Evolutionary conservation across 2,329 filamentous ascomycete genomes (phyloP).

Genomic region (Aaosphaeria arxii): DNA sequence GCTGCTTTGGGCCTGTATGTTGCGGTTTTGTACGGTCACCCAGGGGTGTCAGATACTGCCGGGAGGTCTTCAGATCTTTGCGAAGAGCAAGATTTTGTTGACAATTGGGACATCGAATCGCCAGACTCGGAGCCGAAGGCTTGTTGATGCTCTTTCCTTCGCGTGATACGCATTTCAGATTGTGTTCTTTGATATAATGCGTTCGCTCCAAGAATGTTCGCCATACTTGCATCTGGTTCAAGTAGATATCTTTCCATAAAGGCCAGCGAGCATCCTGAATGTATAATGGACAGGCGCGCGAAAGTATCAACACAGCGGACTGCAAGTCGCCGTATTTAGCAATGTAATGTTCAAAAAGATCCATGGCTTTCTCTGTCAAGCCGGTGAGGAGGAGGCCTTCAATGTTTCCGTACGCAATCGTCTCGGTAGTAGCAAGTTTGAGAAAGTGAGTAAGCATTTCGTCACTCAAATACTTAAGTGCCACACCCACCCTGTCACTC

Average conservation of each 20-base stretch:
- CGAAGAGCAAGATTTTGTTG: constrained; percentile 51
- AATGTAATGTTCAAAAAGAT: constrained; percentile 74
- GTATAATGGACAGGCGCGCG: constrained; percentile 71
- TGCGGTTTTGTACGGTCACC: constrained; percentile 6
- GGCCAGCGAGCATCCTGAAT: constrained; percentile 73
- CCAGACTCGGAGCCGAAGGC: constrained; percentile 63
- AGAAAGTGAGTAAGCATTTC: constrained; percentile 44
- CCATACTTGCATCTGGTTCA: constrained; percentile 69
- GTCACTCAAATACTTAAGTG: constrained; percentile 67
- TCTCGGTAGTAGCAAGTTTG: constrained; percentile 54
- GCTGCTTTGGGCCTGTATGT: constrained; percentile 6
- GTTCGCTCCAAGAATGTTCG: constrained; percentile 69
- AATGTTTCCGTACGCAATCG: constrained; percentile 66
- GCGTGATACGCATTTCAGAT: constrained; percentile 62
- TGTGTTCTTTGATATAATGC: constrained; percentile 75
- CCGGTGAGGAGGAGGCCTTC: constrained; percentile 77
- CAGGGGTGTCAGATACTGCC: constrained; percentile 20
- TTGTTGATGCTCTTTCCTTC: constrained; percentile 63
- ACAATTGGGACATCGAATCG: constrained; percentile 75
- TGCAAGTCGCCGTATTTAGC: constrained; percentile 75
- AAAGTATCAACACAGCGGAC: constrained; percentile 72
- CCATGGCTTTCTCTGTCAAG: constrained; percentile 68
- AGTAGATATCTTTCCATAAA: constrained; percentile 74
- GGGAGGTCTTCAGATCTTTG: constrained; percentile 20
- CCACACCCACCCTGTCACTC: constrained; percentile 70